phyloP scores from a whole-genome alignment of 306 rosid genomes.

The Benincasa hispida region DNA sequence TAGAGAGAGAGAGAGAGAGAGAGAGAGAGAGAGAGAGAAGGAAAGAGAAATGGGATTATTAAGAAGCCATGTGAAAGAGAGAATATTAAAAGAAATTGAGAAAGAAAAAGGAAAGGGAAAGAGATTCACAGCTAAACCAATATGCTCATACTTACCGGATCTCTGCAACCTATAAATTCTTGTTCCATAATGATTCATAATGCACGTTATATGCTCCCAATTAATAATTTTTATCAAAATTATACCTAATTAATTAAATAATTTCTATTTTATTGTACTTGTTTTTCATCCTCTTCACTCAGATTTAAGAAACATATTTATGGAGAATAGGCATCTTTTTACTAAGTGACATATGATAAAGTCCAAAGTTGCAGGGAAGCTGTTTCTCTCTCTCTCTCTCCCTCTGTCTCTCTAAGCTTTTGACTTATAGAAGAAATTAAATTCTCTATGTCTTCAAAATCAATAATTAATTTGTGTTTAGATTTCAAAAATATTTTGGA shows the following conservation, averaged over 20 bases:
- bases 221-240: neutral
- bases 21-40: neutral
- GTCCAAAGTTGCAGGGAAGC: constrained; percentile 17
- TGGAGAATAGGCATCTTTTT: constrained; percentile 37
- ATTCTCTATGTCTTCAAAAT: neutral
- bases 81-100: neutral
- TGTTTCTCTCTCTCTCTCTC: neutral
- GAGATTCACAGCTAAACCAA: constrained; percentile 38
- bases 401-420: neutral
- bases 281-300: constrained; percentile 7
- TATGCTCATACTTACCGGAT: constrained; percentile 15
- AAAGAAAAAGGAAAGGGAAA: neutral
- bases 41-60: constrained; percentile 26
- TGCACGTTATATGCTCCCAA: constrained; percentile 1
- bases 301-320: constrained; percentile 9
- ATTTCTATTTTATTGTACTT: neutral
- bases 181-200: constrained; percentile 25
- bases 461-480: neutral
- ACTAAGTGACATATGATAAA: constrained; percentile 30
- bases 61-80: constrained; percentile 37
- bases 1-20: constrained; percentile 7
- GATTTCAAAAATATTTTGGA: neutral
- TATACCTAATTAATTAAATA: neutral
- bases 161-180: constrained; percentile 21
- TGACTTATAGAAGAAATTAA: neutral